Base-by-base conservation (phyloP, 208 protist species). In the Acanthamoeba lugdunensis region DNA sequence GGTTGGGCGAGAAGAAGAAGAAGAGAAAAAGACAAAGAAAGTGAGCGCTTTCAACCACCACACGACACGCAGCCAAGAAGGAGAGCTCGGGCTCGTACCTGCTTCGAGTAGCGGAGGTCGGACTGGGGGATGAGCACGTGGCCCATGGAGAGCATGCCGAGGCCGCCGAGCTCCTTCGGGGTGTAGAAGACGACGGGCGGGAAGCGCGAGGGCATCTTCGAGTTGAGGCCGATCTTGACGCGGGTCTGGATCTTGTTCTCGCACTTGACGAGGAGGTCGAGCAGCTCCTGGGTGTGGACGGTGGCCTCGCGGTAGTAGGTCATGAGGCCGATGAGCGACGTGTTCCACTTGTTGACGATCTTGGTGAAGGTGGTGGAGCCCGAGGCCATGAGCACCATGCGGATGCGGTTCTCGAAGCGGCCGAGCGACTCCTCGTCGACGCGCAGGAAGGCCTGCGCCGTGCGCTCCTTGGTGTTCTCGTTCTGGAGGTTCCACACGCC, bases 291-390 rank as follows among this genome's bases (percentile, higher is more conserved):
- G 50, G 97, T 98, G 25, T 96, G 90, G 2, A 97, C 95, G 48
- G 93, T 90, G 6, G 99, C 99, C 97, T 99, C 99, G 94, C 99
- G 97, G 97, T 98, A 99, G 97, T 99, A 99, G 13, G 99, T 99
- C 95, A 99, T 99, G 52, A 99, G 97, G 89, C 99, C 98, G 77
- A 99, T 99, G 21, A 99, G 95, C 18, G 98, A 96, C 23, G 99
- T 99, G 96, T 99, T 99, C 99, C 99, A 99, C 97, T 99, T 99
- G 95, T 99, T 99, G 33, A 98, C 98, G 94, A 99, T 99, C 97
- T 99, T 99, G 71, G 99, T 99, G 96, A 99, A 99, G 8, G 99
- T 99, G 14, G 99, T 99, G 79, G 98, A 98, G 95, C 99, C 99
- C 25, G 99, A 99, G 94, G 99, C 98, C 99, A 99, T 99, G 52